Conservation (phyloP, 2,329 filamentous ascomycete genomes). For the Xylaria sp. region DNA sequence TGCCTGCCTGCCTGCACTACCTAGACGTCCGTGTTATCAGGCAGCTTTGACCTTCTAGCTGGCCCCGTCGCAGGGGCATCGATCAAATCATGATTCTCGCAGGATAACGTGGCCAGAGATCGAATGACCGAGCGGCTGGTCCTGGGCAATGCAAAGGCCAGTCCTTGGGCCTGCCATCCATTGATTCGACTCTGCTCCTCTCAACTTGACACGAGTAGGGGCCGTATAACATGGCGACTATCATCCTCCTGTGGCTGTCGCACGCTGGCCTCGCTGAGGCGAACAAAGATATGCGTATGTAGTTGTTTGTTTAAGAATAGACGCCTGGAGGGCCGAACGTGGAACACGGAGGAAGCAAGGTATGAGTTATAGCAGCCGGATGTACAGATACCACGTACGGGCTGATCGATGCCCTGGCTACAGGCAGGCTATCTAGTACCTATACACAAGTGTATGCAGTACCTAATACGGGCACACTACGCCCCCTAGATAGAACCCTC, state of each 20-base stretch:
- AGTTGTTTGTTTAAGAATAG: conserved; percentile 31
- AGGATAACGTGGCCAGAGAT: conserved; percentile 29
- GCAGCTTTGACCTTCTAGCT: conserved; percentile 18
- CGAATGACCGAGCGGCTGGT: conserved; percentile 20
- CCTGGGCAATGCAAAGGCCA: conserved; percentile 13
- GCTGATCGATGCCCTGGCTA: background rate
- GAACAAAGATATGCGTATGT: no score
- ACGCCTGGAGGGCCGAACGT: conserved; percentile 15
- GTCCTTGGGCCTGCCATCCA: conserved; percentile 14
- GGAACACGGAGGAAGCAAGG: conserved; percentile 33
- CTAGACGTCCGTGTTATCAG: conserved; percentile 9
- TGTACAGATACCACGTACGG: background rate
- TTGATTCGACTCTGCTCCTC: conserved; percentile 13
- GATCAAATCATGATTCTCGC: conserved; percentile 18
- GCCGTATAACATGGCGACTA: conserved; percentile 25
- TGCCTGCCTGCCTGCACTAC: no score
- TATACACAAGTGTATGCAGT: no score
- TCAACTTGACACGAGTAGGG: conserved; percentile 27
- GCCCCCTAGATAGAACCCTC: background rate
- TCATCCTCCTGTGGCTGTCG: conserved; percentile 34
- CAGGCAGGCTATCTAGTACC: background rate
- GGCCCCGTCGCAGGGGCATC: conserved; percentile 17
- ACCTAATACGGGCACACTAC: no score
- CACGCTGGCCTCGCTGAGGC: conserved; percentile 18
- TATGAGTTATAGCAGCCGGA: conserved; percentile 4